These are phyloP conservation scores for Rutstroemia sp. DNA, from an alignment of 2,329 filamentous ascomycete genomes.

Conservation along the genomic window DNA sequence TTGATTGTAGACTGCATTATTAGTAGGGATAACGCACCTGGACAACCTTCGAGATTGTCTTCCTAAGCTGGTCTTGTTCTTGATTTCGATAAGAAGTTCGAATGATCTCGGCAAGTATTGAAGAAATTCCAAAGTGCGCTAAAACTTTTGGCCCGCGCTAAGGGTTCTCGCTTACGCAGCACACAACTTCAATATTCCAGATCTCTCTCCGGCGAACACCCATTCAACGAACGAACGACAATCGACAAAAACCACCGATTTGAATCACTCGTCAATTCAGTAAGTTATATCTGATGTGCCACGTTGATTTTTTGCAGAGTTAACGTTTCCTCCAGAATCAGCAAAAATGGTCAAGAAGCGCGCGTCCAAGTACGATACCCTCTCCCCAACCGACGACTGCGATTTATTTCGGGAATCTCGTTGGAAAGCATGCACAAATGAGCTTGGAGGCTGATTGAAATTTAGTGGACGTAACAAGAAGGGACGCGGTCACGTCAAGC, in stretches of 20 bases:
- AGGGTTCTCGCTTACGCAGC: conserved; percentile 10
- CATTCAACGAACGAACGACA: conserved; percentile 6
- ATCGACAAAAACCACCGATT: conserved; percentile 14
- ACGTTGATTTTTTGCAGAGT: background rate
- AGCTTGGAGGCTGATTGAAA: conserved; percentile 2
- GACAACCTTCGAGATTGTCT: conserved; percentile 27
- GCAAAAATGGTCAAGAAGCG: conserved; percentile 67
- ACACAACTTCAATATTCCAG: conserved; percentile 6
- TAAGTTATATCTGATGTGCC: conserved; percentile 5
- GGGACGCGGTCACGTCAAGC: conserved; percentile 99
- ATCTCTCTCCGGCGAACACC: background rate
- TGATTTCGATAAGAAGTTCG: conserved; percentile 6
- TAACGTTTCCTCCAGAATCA: conserved; percentile 36
- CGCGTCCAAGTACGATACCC: conserved; percentile 52
- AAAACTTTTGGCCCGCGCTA: conserved; percentile 4
- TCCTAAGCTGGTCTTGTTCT: conserved; percentile 23
- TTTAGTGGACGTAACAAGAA: conserved; percentile 97
- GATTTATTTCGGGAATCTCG: background rate
- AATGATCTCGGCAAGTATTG: conserved; percentile 3
- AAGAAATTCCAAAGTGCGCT: conserved; percentile 1
- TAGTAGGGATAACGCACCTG: conserved; percentile 20
- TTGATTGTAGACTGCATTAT: background rate
- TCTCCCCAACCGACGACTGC: conserved; percentile 8
- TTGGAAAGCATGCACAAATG: background rate
- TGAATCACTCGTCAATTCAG: conserved; percentile 16